A percentile compares a stretch with the other conserved stretches of the same genome.
Evolutionary conservation across 495 filamentous ascomycete genomes (phyloP).

Genomic region (Penicillium samsonianum): DNA sequence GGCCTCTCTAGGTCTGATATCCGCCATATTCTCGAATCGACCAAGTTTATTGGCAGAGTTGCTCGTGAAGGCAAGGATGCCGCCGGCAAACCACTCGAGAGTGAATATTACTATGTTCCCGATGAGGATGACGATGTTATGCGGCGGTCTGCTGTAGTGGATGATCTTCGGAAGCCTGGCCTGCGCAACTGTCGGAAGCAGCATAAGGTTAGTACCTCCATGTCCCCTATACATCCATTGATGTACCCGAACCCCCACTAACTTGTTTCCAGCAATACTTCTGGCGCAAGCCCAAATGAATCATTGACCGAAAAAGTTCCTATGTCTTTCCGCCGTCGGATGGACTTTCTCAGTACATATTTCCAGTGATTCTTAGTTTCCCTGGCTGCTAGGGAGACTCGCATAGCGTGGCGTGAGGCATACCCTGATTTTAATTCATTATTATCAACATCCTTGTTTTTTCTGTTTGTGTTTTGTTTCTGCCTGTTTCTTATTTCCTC

Average conservation of each 20-base stretch:
- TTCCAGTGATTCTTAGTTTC: slow-evolving; percentile 36
- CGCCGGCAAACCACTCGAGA: slow-evolving; percentile 89
- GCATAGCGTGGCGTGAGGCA: slow-evolving; percentile 57
- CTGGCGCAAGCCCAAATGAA: slow-evolving; percentile 78
- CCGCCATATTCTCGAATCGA: slow-evolving; percentile 66
- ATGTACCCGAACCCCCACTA: slow-evolving; percentile 15
- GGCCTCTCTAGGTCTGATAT: slow-evolving; percentile 62
- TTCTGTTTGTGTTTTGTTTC: slow-evolving; percentile 7
- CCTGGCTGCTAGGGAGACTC: slow-evolving; percentile 30
- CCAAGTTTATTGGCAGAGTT: slow-evolving; percentile 82
- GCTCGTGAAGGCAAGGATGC: slow-evolving; percentile 92
- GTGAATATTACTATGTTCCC: slow-evolving; percentile 96
- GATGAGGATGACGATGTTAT: slow-evolving; percentile 81
- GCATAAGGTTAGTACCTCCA: slow-evolving; percentile 75
- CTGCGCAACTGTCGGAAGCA: slow-evolving; percentile 86
- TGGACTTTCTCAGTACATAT: slow-evolving; percentile 46
- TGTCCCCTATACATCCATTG: neutral
- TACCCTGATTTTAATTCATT: slow-evolving; percentile 43
- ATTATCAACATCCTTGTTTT: slow-evolving; percentile 22
- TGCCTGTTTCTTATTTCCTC: slow-evolving; percentile 3
- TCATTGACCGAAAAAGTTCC: slow-evolving; percentile 6
- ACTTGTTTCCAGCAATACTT: slow-evolving; percentile 75
- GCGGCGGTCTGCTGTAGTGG: slow-evolving; percentile 78
- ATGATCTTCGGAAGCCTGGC: slow-evolving; percentile 82
- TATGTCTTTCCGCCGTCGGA: slow-evolving; percentile 10